Conservation (phyloP, 225 moss, liverwort and hornwort species). For the Polytrichum formosum region DNA sequence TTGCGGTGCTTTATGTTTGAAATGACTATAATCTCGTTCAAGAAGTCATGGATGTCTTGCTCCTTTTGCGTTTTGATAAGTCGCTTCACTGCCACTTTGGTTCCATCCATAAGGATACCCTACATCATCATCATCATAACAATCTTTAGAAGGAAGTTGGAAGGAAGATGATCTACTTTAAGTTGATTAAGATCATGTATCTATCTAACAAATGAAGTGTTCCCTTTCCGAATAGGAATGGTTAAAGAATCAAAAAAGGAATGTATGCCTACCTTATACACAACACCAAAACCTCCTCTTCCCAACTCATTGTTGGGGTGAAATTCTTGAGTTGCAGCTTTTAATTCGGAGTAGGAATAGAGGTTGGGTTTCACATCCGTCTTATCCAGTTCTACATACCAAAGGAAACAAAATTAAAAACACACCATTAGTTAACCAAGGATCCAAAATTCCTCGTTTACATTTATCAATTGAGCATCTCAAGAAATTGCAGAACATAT, state of each 20-base stretch:
- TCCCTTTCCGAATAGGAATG: too few species aligned
- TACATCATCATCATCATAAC: not conserved
- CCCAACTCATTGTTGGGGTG: slow-evolving; percentile 27
- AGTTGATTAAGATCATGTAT: not conserved
- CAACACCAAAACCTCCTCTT: slow-evolving; percentile 30
- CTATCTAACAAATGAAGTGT: not conserved
- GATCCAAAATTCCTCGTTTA: not conserved
- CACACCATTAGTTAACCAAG: not conserved
- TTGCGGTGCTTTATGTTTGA: slow-evolving; percentile 14
- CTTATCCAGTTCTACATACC: slow-evolving; percentile 13
- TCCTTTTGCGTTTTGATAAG: slow-evolving; percentile 9
- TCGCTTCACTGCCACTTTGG: slow-evolving; percentile 6
- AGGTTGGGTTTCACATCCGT: slow-evolving; percentile 23
- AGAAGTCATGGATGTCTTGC: not conserved
- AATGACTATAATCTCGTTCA: slow-evolving; percentile 9
- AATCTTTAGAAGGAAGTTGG: not conserved
- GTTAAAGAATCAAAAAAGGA: not conserved
- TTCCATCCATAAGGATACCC: slow-evolving; percentile 14
- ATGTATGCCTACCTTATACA: slow-evolving; percentile 18
- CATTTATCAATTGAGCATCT: not conserved
- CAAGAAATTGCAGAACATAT: not conserved
- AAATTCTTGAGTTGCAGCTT: slow-evolving; percentile 25
- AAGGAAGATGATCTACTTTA: not conserved
- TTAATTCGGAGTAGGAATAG: slow-evolving; percentile 27
- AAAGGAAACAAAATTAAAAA: not conserved